Percentiles rank a stretch among this genome's conserved stretches.
phyloP scores from a whole-genome alignment of 805 yeast genomes.

The Candida coquimbonensis region DNA sequence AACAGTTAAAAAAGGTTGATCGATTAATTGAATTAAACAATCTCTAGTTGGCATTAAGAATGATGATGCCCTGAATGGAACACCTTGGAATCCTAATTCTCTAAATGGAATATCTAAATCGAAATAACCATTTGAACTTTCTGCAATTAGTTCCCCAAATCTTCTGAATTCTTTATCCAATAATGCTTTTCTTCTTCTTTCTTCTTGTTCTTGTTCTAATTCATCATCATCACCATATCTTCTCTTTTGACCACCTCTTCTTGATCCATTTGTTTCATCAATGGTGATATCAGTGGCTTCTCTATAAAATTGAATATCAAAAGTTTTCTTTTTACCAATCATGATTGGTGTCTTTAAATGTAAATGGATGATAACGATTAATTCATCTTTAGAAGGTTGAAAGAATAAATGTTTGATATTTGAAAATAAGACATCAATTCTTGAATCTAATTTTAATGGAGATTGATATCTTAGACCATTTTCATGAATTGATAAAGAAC shows the following conservation, averaged over 20 bases:
- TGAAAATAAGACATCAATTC: conserved; percentile 79
- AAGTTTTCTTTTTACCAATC: conserved; percentile 92
- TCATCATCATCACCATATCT: conserved; percentile 98
- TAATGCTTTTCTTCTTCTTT: conserved; percentile 83
- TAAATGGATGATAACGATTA: conserved; percentile 86
- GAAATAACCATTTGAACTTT: conserved; percentile 72
- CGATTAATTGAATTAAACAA: conserved; percentile 88
- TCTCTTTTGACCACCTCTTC: conserved; percentile 62
- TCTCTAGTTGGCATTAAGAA: conserved; percentile 96
- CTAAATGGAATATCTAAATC: conserved; percentile 93
- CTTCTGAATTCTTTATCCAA: conserved; percentile 86
- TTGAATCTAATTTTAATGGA: conserved; percentile 75
- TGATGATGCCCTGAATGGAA: conserved; percentile 90
- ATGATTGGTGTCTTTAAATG: conserved; percentile 89
- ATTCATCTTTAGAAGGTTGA: conserved; percentile 94
- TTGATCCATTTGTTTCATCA: conserved; percentile 94
- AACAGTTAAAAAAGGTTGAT: conserved; percentile 90
- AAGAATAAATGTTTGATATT: conserved; percentile 91
- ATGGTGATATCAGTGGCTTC: conserved; percentile 95
- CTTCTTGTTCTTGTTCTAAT: conserved; percentile 97
- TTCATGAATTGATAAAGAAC: conserved; percentile 84
- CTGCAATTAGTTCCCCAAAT: conserved; percentile 87
- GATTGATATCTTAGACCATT: conserved; percentile 94
- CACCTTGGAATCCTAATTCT: conserved; percentile 96
- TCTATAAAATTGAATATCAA: conserved; percentile 91